These are phyloP conservation scores for Grosmannia clavigera DNA, from an alignment of 2,329 filamentous ascomycete species.

Conservation along the genomic window DNA sequence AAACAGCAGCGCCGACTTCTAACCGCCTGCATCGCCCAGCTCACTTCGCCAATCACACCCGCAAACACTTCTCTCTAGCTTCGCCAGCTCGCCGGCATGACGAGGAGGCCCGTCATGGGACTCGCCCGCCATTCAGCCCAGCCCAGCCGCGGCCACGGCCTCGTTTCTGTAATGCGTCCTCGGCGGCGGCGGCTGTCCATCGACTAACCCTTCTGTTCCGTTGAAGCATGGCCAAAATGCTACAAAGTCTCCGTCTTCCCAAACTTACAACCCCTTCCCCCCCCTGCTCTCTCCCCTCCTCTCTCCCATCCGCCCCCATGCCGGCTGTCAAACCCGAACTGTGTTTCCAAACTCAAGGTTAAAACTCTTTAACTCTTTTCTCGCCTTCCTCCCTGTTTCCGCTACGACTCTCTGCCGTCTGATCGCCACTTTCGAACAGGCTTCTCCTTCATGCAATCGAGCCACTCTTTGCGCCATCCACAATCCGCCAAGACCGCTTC, in stretches of 20 bases:
- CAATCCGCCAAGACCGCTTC: background rate
- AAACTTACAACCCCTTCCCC: background rate
- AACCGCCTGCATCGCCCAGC: background rate
- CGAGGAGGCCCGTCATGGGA: no score
- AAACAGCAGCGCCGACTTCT: background rate
- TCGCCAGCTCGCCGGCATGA: background rate
- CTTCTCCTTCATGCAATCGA: conserved; percentile 7
- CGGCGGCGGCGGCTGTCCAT: background rate
- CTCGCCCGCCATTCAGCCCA: no score
- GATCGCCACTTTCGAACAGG: conserved; percentile 16
- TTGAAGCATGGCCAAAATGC: background rate
- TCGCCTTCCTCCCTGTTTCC: conserved; percentile 21
- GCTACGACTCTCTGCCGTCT: conserved; percentile 21
- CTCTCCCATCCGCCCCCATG: conserved; percentile 14
- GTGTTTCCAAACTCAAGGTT: conserved; percentile 18
- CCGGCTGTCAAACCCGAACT: conserved; percentile 30
- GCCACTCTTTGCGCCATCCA: background rate
- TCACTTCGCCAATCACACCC: background rate
- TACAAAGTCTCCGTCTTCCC: background rate
- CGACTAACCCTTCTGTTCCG: background rate
- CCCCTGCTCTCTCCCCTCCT: background rate
- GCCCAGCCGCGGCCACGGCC: no score
- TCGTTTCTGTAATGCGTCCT: background rate
- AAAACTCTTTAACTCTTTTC: conserved; percentile 21
- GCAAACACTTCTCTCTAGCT: background rate